Base-by-base conservation (phyloP, 345 rosid genomes). In the Euphorbia pulcherrima region DNA sequence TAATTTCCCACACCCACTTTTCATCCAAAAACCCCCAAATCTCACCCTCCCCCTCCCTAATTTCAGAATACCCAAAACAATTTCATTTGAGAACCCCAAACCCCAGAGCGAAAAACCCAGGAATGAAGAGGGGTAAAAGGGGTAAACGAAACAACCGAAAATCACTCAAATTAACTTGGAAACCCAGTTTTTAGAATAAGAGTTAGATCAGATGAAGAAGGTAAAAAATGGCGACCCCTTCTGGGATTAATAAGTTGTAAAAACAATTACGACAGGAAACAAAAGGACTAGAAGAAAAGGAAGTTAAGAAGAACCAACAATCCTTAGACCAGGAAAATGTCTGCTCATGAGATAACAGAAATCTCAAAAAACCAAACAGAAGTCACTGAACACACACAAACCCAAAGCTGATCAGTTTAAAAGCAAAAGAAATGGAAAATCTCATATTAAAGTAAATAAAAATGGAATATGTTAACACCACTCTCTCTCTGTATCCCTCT, bases 11-110 rank as follows among this genome's bases (percentile, higher is more conserved):
- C 60, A 51, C 74, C 72, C 72, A 65, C 61, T 71, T 62, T 67
- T 74, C 82, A 73, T 76, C 64, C 60, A 72, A 56, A 59, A 67
- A 41, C 71, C 78, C 64, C 60, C 56, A 72, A 68, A 64, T 63
- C 74, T 56, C 74, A 37, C 35, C 47, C 47, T 18, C 17, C 26
- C 56, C 58, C 50, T 14, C 62, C 50, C 54, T 23, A 29, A 40
- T 28, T 52, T 27, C 40, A 47, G 9, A 35, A 20, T 3, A 9
- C 27, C 64, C 47, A 37, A 53, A 21, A 57, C 39, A 53, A 53
- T 41, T 41, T 41, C 47, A 41, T 41, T 12, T 12, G 12, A 39
- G 12, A 41, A 41, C 47, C 2, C 47, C n/a, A n/a, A n/a, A n/a
- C 47, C 26, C 46, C 26, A 18, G 7, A 21, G 17, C n/a, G 10